These are phyloP conservation scores for Achaetomium macrosporum DNA, from an alignment of 2,329 filamentous ascomycete genomes.

Conservation along the genomic window DNA sequence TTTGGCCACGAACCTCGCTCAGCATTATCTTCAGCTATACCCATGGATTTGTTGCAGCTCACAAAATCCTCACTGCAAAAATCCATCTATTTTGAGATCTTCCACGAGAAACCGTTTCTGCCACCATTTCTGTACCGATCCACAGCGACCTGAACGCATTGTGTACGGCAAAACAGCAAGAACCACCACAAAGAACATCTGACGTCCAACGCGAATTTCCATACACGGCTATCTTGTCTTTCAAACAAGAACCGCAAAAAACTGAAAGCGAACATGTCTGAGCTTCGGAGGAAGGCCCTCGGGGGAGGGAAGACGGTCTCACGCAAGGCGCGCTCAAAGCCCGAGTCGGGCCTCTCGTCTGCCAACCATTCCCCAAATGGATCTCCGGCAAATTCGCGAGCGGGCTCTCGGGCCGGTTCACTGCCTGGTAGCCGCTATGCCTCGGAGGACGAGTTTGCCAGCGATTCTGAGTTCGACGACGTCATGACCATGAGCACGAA, in stretches of 20 bases:
- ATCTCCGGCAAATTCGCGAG: conserved; percentile 53
- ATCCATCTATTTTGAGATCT: conserved; percentile 1
- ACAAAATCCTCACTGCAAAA: conserved; percentile 12
- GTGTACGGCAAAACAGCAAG: neutral
- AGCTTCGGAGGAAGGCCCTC: conserved; percentile 62
- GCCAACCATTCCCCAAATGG: conserved; percentile 50
- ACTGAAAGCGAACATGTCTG: conserved; percentile 45
- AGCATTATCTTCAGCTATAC: neutral
- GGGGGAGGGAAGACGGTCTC: conserved; percentile 69
- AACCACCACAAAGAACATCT: neutral
- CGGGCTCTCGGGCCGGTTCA: conserved; percentile 54
- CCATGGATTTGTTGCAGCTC: conserved; percentile 26
- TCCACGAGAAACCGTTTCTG: conserved; percentile 9
- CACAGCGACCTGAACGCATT: neutral
- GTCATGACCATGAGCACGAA: conserved; percentile 40
- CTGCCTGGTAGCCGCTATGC: conserved; percentile 55
- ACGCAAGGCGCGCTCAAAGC: conserved; percentile 56
- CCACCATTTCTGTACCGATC: conserved; percentile 16
- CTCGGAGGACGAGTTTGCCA: conserved; percentile 57
- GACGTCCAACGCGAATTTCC: neutral
- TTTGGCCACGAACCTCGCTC: neutral
- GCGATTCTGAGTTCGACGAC: conserved; percentile 47
- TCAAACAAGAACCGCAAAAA: neutral
- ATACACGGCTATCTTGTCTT: neutral
- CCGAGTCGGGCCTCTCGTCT: conserved; percentile 53